phyloP scores from a whole-genome alignment of 2,329 filamentous ascomycete species.

The Tolypocladium endophyticum region DNA sequence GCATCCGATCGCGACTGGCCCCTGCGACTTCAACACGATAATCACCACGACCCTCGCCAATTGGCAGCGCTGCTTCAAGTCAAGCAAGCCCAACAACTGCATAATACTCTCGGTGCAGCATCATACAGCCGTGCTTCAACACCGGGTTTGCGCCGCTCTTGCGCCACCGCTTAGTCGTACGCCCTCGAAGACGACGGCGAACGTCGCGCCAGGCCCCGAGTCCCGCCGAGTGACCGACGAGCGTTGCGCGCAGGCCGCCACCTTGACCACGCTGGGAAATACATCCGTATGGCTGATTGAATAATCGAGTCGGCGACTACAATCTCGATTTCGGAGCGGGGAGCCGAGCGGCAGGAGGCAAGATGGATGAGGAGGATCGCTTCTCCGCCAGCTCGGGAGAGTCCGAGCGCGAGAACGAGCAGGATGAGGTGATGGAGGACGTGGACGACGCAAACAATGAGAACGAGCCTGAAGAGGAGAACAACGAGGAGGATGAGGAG shows the following conservation, averaged over 20 bases:
- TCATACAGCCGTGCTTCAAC: neutral
- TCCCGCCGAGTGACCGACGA: neutral
- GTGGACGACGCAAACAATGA: conserved; percentile 29
- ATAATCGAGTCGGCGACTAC: neutral
- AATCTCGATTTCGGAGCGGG: neutral
- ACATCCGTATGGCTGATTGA: neutral
- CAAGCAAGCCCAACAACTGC: neutral
- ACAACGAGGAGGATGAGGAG: conserved; percentile 31
- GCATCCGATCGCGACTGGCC: neutral
- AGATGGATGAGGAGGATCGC: conserved; percentile 22
- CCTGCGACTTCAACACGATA: neutral
- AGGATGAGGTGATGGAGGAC: conserved; percentile 49
- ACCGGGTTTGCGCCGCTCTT: neutral
- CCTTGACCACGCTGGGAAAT: neutral
- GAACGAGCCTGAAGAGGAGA: conserved; percentile 18
- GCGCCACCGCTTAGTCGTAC: neutral
- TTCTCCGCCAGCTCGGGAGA: conserved; percentile 20
- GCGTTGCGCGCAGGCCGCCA: neutral
- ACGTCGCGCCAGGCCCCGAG: neutral
- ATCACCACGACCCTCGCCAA: neutral
- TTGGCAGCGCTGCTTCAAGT: neutral
- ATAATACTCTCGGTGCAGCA: neutral
- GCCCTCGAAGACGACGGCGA: neutral
- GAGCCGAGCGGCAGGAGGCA: neutral
- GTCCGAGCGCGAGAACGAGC: conserved; percentile 30